Base-by-base conservation (phyloP, 2,329 filamentous ascomycete genomes). In the Sporothrix humicola region DNA sequence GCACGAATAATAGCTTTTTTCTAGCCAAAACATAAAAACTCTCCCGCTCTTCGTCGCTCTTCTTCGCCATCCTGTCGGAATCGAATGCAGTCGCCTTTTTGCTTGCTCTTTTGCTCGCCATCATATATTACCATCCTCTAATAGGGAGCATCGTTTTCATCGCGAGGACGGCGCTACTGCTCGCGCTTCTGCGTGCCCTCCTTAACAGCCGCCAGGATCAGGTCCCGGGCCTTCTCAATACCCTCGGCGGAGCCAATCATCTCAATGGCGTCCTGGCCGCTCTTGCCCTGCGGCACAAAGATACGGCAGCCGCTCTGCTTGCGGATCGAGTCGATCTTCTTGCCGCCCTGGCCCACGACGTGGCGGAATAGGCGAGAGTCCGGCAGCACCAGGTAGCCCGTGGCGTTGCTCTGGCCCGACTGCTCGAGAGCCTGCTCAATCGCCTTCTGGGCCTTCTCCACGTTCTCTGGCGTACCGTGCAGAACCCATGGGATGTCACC, bases 301-400 rank as follows among this genome's bases (percentile, higher is more conserved):
- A 99, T 97, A 84, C 92, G 94, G 83, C 95, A 98, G 72, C 93
- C 93, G 70, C 94, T 98, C 85, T 96, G 90, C 84, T 93, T 94
- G 78, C 96, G 91, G 81, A 99, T 98, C 58, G 90, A 85, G 83
- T 98, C 98, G 81, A 99, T 97, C 82, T 95, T 95, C 82, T 90
- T 92, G 74, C 96, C 96, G 74, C 92, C 93, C 76, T 92, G 91
- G 4, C 96, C 96, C 77, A 99, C 94, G 68, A 99, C 93, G 76
- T 92, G 92, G 75, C 95, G 90, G 86, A 98, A 97, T 65, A 93
- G 94, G 78, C 89, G 90, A 12, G 96, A 93, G 80, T 99, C 95
- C 0, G 95, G 93, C 54, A 99, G 88, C 76, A 96, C 91, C 50
- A 99, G 88, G 82, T 97, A 98, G 5, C 96, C 96, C 0, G 91